phyloP scores from a whole-genome alignment of 2,329 filamentous ascomycete species.

The Neofusicoccum kwambonambiense region DNA sequence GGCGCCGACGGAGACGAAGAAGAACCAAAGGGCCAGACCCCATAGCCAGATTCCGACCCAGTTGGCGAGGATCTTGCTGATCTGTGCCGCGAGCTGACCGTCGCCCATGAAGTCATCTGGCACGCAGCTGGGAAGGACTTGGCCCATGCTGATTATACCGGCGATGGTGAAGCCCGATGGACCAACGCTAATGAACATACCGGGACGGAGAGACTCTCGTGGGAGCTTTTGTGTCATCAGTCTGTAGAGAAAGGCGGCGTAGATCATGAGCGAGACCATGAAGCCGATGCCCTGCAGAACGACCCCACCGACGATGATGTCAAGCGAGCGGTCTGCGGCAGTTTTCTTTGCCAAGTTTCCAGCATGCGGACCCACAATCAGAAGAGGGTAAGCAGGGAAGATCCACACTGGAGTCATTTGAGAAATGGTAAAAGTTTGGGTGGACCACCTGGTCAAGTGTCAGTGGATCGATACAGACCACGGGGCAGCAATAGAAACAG shows the following conservation, averaged over 20 bases:
- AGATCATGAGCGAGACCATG: constrained; percentile 72
- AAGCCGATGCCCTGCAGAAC: constrained; percentile 65
- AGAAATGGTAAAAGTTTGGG: constrained; percentile 68
- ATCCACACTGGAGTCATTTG: constrained; percentile 89
- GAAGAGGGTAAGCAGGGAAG: constrained; percentile 78
- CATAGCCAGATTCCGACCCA: constrained; percentile 77
- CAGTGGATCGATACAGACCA: not conserved
- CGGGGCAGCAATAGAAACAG: too few species aligned
- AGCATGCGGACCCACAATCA: constrained; percentile 74
- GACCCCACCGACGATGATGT: constrained; percentile 59
- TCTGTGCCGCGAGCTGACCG: constrained; percentile 53
- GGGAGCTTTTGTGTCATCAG: constrained; percentile 87
- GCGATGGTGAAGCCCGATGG: constrained; percentile 69
- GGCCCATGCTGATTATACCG: constrained; percentile 59
- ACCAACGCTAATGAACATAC: constrained; percentile 83
- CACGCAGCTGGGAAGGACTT: constrained; percentile 49
- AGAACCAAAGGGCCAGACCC: constrained; percentile 82
- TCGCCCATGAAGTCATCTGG: constrained; percentile 57
- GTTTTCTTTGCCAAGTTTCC: constrained; percentile 53
- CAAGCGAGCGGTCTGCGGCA: constrained; percentile 43
- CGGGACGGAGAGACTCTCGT: constrained; percentile 70
- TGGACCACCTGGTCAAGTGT: constrained; percentile 54
- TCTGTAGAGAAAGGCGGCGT: constrained; percentile 78
- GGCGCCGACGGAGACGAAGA: constrained; percentile 74
- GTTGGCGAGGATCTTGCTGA: constrained; percentile 57